Evolutionary conservation across 768 basidiomycete genomes (phyloP).

Genomic region (Mycena latifolia): DNA sequence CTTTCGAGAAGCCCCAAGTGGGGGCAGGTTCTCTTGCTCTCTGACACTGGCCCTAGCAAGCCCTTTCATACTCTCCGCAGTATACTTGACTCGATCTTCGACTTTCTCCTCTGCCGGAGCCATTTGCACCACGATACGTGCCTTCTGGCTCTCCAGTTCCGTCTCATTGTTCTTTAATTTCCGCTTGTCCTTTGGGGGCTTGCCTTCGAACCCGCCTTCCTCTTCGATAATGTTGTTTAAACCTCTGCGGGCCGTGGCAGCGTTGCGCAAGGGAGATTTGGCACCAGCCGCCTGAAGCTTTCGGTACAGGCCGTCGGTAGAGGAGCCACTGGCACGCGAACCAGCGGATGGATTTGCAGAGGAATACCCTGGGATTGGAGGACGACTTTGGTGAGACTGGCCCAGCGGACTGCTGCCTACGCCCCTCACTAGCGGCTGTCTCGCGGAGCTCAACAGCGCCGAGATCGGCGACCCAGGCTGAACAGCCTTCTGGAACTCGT

Average conservation of each 20-base stretch:
- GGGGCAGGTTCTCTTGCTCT: conserved; percentile 35
- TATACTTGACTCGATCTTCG: conserved; percentile 42
- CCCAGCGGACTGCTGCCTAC: conserved; percentile 48
- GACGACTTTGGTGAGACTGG: conserved; percentile 28
- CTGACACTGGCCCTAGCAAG: conserved; percentile 1
- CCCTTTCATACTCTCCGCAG: conserved; percentile 34
- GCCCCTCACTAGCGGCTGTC: conserved; percentile 86
- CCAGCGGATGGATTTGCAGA: conserved; percentile 27
- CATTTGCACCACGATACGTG: conserved; percentile 95
- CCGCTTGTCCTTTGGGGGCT: conserved; percentile 46
- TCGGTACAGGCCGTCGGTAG: conserved; percentile 44
- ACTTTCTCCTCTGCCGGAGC: conserved; percentile 62
- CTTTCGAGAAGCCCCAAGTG: conserved; percentile 28
- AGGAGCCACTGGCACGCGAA: conserved; percentile 31
- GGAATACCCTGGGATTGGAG: conserved; percentile 30
- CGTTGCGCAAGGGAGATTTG: conserved; percentile 66
- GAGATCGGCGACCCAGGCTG: conserved; percentile 96
- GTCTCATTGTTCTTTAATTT: conserved; percentile 62
- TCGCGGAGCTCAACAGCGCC: conserved; percentile 88
- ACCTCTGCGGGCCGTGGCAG: conserved; percentile 52
- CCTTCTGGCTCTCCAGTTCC: conserved; percentile 92
- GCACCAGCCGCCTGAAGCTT: conserved; percentile 60
- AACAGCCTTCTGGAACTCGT: conserved; percentile 96
- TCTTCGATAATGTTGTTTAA: conserved; percentile 60
- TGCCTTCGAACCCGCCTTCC: conserved; percentile 44